Conservation (phyloP, 2,329 filamentous ascomycete species). For the Exserohilum rostratum region DNA sequence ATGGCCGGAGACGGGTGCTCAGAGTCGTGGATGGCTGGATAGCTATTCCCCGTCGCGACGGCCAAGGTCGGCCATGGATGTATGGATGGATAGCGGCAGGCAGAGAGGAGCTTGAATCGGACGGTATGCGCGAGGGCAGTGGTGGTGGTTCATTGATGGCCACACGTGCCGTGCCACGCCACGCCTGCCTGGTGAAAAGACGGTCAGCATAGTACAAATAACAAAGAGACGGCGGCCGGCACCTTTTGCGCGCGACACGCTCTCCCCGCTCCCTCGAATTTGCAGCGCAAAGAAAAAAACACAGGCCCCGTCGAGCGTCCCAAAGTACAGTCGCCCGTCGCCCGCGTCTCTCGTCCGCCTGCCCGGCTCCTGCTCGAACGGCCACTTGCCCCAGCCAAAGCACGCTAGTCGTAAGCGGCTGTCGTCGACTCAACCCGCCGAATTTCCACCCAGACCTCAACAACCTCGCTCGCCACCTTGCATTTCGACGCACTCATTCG, state of each 20-base stretch:
- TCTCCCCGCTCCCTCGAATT: not conserved
- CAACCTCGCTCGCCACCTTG: conserved; percentile 38
- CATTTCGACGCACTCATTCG: conserved; percentile 33
- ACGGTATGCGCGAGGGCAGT: no score
- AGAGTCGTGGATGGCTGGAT: not conserved
- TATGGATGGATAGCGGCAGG: not conserved
- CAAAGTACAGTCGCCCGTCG: not conserved
- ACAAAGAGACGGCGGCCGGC: not conserved
- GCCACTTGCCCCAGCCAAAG: not conserved
- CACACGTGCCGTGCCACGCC: conserved; percentile 16
- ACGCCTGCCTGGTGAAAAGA: conserved; percentile 17
- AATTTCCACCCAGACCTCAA: conserved; percentile 43
- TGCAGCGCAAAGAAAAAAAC: not conserved
- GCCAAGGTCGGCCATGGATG: conserved; percentile 24
- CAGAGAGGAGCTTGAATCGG: conserved; percentile 3
- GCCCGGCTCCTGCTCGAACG: not conserved
- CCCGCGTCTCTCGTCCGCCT: not conserved
- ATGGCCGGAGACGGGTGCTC: not conserved
- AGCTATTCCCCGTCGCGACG: conserved; percentile 10
- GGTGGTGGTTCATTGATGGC: no score
- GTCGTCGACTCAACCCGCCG: conserved; percentile 34
- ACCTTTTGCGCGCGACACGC: not conserved
- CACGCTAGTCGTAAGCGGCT: conserved; percentile 3
- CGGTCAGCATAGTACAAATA: conserved; percentile 23
- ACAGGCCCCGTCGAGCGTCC: not conserved